These are phyloP conservation scores for Stentor coeruleus DNA, from an alignment of 73 alveolate species.

Conservation along the genomic window DNA sequence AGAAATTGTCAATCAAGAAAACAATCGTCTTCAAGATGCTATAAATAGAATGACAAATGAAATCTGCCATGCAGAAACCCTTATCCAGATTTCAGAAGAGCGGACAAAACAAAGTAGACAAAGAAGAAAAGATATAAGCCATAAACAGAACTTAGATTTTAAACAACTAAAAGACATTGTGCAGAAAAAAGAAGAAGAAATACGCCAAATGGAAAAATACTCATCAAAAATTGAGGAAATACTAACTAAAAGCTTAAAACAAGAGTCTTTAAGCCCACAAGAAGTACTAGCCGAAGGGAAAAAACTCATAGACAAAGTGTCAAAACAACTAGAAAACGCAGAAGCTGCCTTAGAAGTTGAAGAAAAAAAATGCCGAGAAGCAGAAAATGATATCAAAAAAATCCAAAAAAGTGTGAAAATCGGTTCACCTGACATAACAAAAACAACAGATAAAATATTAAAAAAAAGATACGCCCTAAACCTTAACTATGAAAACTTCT, in stretches of 20 bases:
- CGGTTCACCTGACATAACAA: not conserved
- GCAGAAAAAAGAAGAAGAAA: constrained; percentile 20
- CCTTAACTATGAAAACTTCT: constrained; percentile 6
- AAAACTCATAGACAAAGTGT: not conserved
- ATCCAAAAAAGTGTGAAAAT: not conserved
- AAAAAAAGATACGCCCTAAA: not conserved
- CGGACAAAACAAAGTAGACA: not conserved
- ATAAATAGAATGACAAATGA: not conserved
- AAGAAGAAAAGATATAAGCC: not conserved
- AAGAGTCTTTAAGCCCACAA: not conserved
- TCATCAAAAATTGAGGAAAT: not conserved
- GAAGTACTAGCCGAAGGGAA: constrained; percentile 14
- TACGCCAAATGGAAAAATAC: constrained; percentile 6
- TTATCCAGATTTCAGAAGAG: not conserved
- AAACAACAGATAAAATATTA: not conserved
- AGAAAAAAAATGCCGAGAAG: constrained; percentile 11
- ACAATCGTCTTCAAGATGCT: not conserved
- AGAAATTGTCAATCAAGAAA: not conserved
- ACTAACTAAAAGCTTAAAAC: not conserved
- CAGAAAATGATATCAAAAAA: not conserved
- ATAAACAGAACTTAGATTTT: not conserved
- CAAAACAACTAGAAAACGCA: not conserved
- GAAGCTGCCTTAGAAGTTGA: not conserved
- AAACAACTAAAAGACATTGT: not conserved
- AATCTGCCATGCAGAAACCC: not conserved